Conservation (phyloP, 2,329 filamentous ascomycete species). For the Curvularia hawaiiensis region DNA sequence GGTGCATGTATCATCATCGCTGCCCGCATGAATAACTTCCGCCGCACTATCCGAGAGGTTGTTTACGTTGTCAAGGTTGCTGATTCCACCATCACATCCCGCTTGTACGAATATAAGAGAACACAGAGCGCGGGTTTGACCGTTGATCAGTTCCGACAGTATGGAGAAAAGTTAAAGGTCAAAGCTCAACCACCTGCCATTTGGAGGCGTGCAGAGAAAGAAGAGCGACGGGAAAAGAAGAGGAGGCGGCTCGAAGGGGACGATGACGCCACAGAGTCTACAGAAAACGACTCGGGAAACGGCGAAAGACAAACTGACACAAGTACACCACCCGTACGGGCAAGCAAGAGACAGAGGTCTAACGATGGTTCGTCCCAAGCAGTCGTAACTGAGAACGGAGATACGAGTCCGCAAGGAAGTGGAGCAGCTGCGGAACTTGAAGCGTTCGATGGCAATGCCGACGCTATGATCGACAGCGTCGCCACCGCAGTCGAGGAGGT, state of each 20-base stretch:
- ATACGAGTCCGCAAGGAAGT: conserved; percentile 10
- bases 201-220: conserved; percentile 65
- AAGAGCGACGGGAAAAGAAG: conserved; percentile 42
- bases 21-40: conserved; percentile 97
- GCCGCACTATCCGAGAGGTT: conserved; percentile 87
- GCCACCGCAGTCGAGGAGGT: conserved; percentile 27
- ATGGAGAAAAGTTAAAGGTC: conserved; percentile 70
- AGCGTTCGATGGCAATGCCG: conserved; percentile 29
- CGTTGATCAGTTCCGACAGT: conserved; percentile 80
- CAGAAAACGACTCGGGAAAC: conserved; percentile 6
- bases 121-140: conserved; percentile 85
- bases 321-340: conserved; percentile 16
- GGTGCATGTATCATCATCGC: conserved; percentile 94
- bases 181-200: conserved; percentile 74
- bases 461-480: conserved; percentile 28
- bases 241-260: conserved; percentile 20
- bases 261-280: conserved; percentile 12
- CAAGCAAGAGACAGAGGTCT: conserved; percentile 34
- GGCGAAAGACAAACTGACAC: conserved; percentile 18
- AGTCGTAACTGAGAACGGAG: conserved; percentile 9
- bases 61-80: conserved; percentile 99
- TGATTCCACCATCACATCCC: conserved; percentile 88
- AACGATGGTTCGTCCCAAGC: conserved; percentile 25
- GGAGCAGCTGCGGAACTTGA: conserved; percentile 21
- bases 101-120: conserved; percentile 87